Base-by-base conservation (phyloP, 2,329 filamentous ascomycete species). In the Beauveria australis region DNA sequence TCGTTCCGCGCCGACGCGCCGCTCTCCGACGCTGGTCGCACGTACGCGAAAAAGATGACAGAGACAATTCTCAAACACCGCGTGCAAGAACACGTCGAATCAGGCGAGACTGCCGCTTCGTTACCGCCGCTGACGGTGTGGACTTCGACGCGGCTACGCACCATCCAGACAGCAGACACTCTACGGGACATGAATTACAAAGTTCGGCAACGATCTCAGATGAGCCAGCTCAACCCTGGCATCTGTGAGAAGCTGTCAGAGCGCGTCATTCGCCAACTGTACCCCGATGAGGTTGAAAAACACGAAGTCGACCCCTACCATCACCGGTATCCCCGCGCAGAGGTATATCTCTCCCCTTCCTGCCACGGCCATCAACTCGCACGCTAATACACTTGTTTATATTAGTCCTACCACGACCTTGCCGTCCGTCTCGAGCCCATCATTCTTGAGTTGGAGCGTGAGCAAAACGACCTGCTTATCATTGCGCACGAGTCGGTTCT, bases 401-500 rank as follows among this genome's bases (percentile, higher is more conserved):
- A 64, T 62, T 67, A 96, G 89, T 97, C 93, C 9, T 99, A 99
- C 74, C 94, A 99, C 72, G 94, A 99, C 70, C 86, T 99, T 48
- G 94, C 94, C n/a, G 94, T 99, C 62, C 90, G 94, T 24, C 85
- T 99, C 52, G 94, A 99, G 72, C 95, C 94, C 46, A 96, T 99
- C 69, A 99, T 99, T 70, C 84, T 99, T 33, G 94, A 99, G 73
- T 83, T 99, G 16, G 94, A 99, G 77, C 88, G 94, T 48, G 94
- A 99, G 76, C 91, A 97, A 68, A 96, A 95, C 66, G 94, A 99
- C 71, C 82, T 99, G n/a, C 83, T 99, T 58, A 97, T 99, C 70
- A 97, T 99, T 66, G 94, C 94, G 0, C 94, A 99, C 73, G 94
- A 99, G 74, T 96, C 91, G 56, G 94, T 99, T n/a, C 82, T 99